These are phyloP conservation scores for Lodderomyces elongisporus DNA, from an alignment of 1,139 yeast species.

Conservation along the genomic window DNA sequence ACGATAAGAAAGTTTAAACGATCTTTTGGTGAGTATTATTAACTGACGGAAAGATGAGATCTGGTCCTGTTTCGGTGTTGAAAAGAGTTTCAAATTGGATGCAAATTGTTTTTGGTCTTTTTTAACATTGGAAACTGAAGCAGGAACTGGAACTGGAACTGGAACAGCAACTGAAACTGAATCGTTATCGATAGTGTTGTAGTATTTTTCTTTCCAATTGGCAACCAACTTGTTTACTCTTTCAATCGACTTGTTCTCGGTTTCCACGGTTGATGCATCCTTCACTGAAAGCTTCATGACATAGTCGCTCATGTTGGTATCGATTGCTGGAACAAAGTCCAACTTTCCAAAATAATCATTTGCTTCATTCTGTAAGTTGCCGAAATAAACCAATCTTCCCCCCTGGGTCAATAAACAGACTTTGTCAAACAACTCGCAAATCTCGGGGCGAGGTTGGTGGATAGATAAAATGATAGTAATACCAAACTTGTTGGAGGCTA, in stretches of 20 bases:
- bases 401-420: slow-evolving; percentile 68
- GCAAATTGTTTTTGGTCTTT: slow-evolving; percentile 14
- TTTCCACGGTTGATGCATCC: slow-evolving; percentile 45
- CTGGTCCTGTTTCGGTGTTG: slow-evolving; percentile 22
- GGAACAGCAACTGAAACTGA: too few relatives aligned
- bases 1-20: slow-evolving; percentile 49
- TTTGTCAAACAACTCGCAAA: slow-evolving; percentile 59
- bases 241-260: slow-evolving; percentile 37
- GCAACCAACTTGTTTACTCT: slow-evolving; percentile 44
- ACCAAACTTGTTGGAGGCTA: slow-evolving; percentile 48
- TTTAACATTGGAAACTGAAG: slow-evolving; percentile 7
- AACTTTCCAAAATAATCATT: slow-evolving; percentile 44
- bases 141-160: too few relatives aligned
- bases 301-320: slow-evolving; percentile 45
- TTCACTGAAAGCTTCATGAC: slow-evolving; percentile 68
- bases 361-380: slow-evolving; percentile 38
- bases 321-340: slow-evolving; percentile 7
- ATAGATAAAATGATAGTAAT: slow-evolving; percentile 71
- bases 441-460: slow-evolving; percentile 84
- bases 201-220: slow-evolving; percentile 39
- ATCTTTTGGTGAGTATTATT: slow-evolving; percentile 50
- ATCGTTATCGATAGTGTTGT: too few relatives aligned
- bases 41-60: slow-evolving; percentile 43
- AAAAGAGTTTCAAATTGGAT: slow-evolving; percentile 22
- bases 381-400: slow-evolving; percentile 59